Base-by-base conservation (phyloP, 768 basidiomycete species). In the Cyclocybe cylindracea region DNA sequence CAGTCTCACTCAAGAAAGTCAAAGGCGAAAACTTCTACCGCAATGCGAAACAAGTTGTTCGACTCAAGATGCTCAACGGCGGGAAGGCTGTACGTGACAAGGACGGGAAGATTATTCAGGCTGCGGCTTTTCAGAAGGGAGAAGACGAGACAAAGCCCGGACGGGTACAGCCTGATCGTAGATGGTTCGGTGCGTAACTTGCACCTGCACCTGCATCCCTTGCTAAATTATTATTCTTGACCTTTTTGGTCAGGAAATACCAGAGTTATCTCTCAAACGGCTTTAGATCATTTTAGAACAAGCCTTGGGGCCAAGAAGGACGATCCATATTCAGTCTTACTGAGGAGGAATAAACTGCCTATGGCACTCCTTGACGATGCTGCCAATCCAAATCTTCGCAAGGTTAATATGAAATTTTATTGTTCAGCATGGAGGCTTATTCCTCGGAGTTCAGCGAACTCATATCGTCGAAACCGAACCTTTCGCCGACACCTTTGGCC, bases 11-110 rank as follows among this genome's bases (percentile, higher is more conserved):
- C 39, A 81, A 83, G 58, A 87, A 78, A 67, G 82, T 89, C 57
- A 94, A 93, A 66, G 95, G 94, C 64, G 94, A 97, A 76, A 99
- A 96, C 69, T 98, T 98, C 76, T 99, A 97, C 74, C 91, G 94
- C 70, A 85, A 94, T 88, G 94, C 93, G 39, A 98, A 98, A 67
- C 78, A 85, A 62, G 93, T 86, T 35, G 74, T 78, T 31, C 78
- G 87, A 54, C 82, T 94, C 48, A 98, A 97, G 77, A 89, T 99
- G 88, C 82, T 97, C 62, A 90, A 80, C 51, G 89, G 95, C 54
- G 94, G 94, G 35, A 94, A 94, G 73, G 85, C 96, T 54, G 79
- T 97, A 24, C 82, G 93, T 40, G 92, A 98, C 74, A 84, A 82
- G 62, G 87, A 93, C 57, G 97, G 97, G 50, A 96, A 94, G 70